Base-by-base conservation (phyloP, 148 eudicot species). In the Cornus kousa region DNA sequence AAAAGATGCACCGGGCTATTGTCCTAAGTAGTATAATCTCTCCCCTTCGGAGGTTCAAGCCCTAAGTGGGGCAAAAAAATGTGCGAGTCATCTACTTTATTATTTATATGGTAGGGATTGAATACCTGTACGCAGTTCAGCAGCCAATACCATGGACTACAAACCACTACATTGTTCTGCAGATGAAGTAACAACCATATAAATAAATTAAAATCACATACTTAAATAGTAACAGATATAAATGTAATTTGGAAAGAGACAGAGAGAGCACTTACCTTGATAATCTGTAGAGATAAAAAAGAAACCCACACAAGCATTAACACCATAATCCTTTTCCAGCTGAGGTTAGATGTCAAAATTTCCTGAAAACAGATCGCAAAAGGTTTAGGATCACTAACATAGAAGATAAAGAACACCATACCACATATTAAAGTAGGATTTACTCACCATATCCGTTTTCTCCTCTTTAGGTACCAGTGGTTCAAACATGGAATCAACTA, bases 121-220 rank as follows among this genome's bases (percentile, higher is more conserved):
- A 32, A 73, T 90, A 97, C 99, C 99, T 97, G 99, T 79, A 92
- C 72, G 53, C 83, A 64, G 78, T 82, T 91, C 20, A 94, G 88
- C 78, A 86, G 77, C 99, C 99, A 97, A 74, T 97, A 97, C 87
- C 84, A 86, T 82, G 86, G 66, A 70, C 87, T 82, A 79, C 99
- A 94, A 59, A 91, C 87, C 28, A 72, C 78, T 72, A 82, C 74
- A 74, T 83, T 81, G 82, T 92, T 97, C 99, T 97, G 91, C 70
- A 75, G 9, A 83, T 23, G 37, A 72, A 78, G 37, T 10, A 74
- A 40, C 28, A 77, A 55, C 40, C 67, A 35, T 37, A 79, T 60
- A 19, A 28, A 12, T 28, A 23, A 70, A 23, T 46, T 13, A 17
- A 0, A 46, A 68, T 33, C n/a, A 75, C 17, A 16, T 53, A 53